These are phyloP conservation scores for Lentinus tigrinus DNA, from an alignment of 768 basidiomycete genomes.

Conservation along the genomic window DNA sequence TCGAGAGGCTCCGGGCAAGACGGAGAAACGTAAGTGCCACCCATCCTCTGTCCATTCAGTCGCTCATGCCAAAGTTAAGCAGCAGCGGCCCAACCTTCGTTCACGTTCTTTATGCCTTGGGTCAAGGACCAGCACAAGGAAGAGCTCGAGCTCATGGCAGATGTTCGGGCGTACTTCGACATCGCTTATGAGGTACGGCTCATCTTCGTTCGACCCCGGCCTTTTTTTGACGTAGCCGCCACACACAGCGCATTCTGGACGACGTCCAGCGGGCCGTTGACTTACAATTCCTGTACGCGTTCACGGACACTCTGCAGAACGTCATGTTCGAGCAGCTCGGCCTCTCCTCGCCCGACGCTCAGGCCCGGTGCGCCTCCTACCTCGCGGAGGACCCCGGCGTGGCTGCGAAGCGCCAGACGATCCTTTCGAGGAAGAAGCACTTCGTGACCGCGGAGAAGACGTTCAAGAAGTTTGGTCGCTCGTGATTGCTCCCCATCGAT, in stretches of 20 bases:
- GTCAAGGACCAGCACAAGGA: constrained; percentile 44
- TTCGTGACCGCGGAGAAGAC: constrained; percentile 18
- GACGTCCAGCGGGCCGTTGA: constrained; percentile 43
- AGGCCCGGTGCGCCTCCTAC: constrained; percentile 22
- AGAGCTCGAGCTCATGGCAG: constrained; percentile 62
- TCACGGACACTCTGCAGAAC: constrained; percentile 22
- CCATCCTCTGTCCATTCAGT: constrained; percentile 3
- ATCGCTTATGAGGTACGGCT: constrained; percentile 38
- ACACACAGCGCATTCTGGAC: constrained; percentile 38
- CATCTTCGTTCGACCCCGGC: not conserved
- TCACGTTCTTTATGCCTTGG: not conserved
- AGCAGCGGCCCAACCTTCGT: not conserved
- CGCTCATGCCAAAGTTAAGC: not conserved
- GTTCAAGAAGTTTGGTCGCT: constrained; percentile 21
- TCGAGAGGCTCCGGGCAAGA: too few relatives aligned
- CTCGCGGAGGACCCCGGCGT: constrained; percentile 30
- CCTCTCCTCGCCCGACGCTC: constrained; percentile 18
- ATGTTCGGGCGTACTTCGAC: constrained; percentile 70
- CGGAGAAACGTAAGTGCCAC: too few relatives aligned
- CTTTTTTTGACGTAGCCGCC: not conserved
- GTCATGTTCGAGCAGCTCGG: constrained; percentile 26
- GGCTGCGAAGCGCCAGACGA: constrained; percentile 13
- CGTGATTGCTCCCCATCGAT: too few relatives aligned
- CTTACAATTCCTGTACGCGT: constrained; percentile 43
- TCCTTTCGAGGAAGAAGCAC: constrained; percentile 19